phyloP scores from a whole-genome alignment of 208 protist species.

The Crithidia thermophila region DNA sequence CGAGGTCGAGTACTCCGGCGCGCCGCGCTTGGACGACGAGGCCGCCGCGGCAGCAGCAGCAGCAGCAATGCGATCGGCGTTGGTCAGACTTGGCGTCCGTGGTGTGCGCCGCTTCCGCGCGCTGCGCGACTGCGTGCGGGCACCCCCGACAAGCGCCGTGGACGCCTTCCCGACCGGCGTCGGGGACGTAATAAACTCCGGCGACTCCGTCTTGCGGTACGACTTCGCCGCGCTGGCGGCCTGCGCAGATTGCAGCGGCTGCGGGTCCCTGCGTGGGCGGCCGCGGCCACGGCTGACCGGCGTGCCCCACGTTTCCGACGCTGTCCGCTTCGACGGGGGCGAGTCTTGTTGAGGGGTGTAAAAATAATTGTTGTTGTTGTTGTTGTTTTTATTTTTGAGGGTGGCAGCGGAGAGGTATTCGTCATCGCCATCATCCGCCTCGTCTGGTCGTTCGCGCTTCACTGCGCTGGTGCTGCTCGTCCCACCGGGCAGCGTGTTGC shows the following conservation, averaged over 20 bases:
- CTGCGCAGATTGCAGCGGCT: too few relatives aligned
- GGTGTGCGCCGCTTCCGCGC: conserved; percentile 52
- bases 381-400: too few relatives aligned
- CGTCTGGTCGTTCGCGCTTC: conserved; percentile 41
- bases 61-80: conserved; percentile 60
- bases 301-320: conserved; percentile 6
- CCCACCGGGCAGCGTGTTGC: neutral
- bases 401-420: neutral
- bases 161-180: conserved; percentile 22
- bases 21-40: too few relatives aligned
- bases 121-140: conserved; percentile 28
- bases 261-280: too few relatives aligned
- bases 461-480: conserved; percentile 31
- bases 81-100: conserved; percentile 72
- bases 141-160: conserved; percentile 22
- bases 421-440: conserved; percentile 15
- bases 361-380: neutral
- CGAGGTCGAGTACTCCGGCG: conserved; percentile 14
- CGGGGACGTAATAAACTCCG: conserved; percentile 28
- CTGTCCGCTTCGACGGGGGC: conserved; percentile 2
- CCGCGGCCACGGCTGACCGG: neutral
- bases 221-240: too few relatives aligned
- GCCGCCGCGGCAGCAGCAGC: conserved; percentile 16
- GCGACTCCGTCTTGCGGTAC: conserved; percentile 17
- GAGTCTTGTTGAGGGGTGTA: neutral